Percentiles rank a stretch among this genome's conserved stretches.
These are phyloP conservation scores for Daldinia caldariorum DNA, from an alignment of 495 filamentous ascomycete species.

Conservation along the genomic window DNA sequence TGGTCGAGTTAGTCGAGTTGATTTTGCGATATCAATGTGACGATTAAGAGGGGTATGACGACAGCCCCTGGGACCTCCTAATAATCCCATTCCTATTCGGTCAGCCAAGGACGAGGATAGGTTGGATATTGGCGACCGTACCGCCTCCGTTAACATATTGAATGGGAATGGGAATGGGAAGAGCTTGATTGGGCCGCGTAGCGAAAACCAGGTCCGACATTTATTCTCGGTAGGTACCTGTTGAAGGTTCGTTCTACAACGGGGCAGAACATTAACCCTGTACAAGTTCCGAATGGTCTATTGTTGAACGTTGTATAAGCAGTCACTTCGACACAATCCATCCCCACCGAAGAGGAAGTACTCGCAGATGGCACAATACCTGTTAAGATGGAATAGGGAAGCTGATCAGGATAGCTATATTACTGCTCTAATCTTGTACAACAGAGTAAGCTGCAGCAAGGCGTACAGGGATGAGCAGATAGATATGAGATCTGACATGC, in stretches of 20 bases:
- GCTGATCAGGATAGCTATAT: constrained; percentile 1
- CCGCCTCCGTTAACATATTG: constrained; percentile 28
- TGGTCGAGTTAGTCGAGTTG: not conserved
- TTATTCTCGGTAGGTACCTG: constrained; percentile 1
- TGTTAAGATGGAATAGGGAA: constrained; percentile 4
- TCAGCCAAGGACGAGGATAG: constrained; percentile 32
- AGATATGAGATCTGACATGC: constrained; percentile 8
- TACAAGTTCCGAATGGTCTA: not conserved
- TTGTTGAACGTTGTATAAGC: not conserved
- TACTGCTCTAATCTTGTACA: not conserved
- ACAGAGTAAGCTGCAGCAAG: constrained; percentile 3
- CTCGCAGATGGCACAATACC: too few relatives aligned
- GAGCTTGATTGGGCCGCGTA: constrained; percentile 34
- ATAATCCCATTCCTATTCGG: constrained; percentile 14
- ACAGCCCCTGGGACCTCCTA: constrained; percentile 12
- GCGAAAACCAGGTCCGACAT: constrained; percentile 30
- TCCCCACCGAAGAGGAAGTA: not conserved
- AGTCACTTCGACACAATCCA: not conserved
- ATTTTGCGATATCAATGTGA: constrained; percentile 21
- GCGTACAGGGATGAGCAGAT: constrained; percentile 4
- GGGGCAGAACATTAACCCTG: not conserved
- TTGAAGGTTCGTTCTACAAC: not conserved
- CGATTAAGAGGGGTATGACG: constrained; percentile 39
- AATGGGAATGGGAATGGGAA: constrained; percentile 24
- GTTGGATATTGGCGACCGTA: constrained; percentile 12